Evolutionary conservation across 805 yeast species (phyloP), one percentile per base, ranked within the genome.

Genomic region (Kluyveromyces starmeri): DNA sequence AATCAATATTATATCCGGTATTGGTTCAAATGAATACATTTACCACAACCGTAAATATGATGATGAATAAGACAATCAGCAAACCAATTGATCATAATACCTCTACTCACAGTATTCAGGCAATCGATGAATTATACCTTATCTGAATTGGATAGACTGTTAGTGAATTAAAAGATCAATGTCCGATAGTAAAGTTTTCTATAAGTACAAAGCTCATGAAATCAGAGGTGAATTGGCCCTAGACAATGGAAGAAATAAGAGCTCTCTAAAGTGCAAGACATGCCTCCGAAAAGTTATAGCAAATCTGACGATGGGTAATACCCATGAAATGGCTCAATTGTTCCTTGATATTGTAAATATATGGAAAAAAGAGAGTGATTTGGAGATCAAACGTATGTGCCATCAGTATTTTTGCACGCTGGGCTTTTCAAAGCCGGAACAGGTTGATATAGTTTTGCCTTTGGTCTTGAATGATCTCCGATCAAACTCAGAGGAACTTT

Each of bases 271-370:
- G 42, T 53, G 54, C 30, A 73, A 70, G 45, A 59, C 62, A 8
- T 68, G 77, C 1, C 53, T 89, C 48, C 78, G 78, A 54, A 82
- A 81, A 48, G 70, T 85, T 18, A 67, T 88, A 6, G 89, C 95
- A 27, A 88, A 86, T 56, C 70, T 85, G 57, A 79, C 94, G 5
- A 67, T 85, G 58, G 85, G 86, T 32, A 84, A 83, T 54, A 42
- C 43, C 27, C 70, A 70, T 37, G 96, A 89, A 50, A 73, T 86
- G 73, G 65, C 75, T 8, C 54, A 61, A 13, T 53, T 89, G 36
- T 71, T 78, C 48, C 76, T 78, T 1, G 94, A 83, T 34, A 69
- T 84, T 5, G 39, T 73, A 5, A 50, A 55, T 22, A 58, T 78
- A n/a, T 61, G 81, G 48, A 63, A 65, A 29, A 58, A 65, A 38